phyloP scores from a whole-genome alignment of 768 basidiomycete species.

The Cystofilobasidium ferigula region DNA sequence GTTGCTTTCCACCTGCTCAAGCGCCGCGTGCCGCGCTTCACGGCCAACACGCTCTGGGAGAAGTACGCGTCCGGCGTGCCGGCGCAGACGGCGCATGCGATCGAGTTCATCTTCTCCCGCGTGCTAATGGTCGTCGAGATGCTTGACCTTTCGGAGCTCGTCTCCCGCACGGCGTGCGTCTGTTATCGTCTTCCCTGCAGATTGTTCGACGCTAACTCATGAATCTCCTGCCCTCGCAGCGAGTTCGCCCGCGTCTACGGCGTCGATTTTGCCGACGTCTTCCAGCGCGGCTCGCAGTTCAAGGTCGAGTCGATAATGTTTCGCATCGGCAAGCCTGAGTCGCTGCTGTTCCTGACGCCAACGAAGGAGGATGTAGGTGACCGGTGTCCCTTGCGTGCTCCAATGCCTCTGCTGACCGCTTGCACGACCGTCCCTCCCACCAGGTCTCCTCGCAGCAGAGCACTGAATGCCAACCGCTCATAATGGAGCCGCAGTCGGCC shows the following conservation, averaged over 20 bases:
- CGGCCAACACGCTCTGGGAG: slow-evolving; percentile 49
- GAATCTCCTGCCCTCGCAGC: slow-evolving; percentile 40
- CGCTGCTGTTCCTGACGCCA: slow-evolving; percentile 78
- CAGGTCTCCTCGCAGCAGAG: slow-evolving; percentile 94
- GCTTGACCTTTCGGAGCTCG: slow-evolving; percentile 64
- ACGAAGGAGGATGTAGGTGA: slow-evolving; percentile 64
- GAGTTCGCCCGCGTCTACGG: slow-evolving; percentile 97
- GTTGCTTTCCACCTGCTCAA: slow-evolving; percentile 69
- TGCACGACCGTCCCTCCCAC: neutral
- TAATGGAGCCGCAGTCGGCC: slow-evolving; percentile 86
- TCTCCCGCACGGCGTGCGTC: slow-evolving; percentile 80
- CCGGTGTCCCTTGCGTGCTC: neutral
- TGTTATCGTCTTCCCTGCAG: too few relatives aligned
- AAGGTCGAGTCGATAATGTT: slow-evolving; percentile 99
- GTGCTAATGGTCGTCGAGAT: slow-evolving; percentile 63
- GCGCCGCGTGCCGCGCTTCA: slow-evolving; percentile 65
- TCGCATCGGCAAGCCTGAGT: slow-evolving; percentile 90
- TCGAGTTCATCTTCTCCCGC: slow-evolving; percentile 57
- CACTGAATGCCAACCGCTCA: slow-evolving; percentile 79
- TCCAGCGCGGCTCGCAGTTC: slow-evolving; percentile 91
- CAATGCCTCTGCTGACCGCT: neutral
- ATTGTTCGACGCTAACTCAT: neutral
- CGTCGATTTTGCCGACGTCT: slow-evolving; percentile 89
- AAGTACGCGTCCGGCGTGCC: slow-evolving; percentile 59
- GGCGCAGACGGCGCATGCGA: slow-evolving; percentile 46